Evolutionary conservation across 306 rosid genomes (phyloP).

Genomic region (Leucaena leucocephala): DNA sequence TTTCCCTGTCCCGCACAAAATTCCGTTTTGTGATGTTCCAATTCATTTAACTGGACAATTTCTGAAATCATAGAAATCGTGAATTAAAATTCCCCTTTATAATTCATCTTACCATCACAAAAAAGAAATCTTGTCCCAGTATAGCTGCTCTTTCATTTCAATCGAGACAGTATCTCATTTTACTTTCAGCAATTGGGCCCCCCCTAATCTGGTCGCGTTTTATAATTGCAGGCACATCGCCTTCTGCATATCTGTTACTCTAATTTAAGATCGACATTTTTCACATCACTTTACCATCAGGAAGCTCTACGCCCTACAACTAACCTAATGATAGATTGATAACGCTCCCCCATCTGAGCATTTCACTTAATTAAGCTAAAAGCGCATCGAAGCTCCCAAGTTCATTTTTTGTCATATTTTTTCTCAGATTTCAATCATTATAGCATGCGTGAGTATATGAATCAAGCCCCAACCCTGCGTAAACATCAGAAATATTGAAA

Average conservation of each 20-base stretch:
- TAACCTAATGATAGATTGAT: background rate
- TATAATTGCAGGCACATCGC: background rate
- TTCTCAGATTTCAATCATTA: background rate
- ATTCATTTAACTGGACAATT: background rate
- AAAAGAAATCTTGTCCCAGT: background rate
- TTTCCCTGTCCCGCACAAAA: background rate
- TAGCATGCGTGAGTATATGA: background rate
- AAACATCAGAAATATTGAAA: constrained; percentile 16
- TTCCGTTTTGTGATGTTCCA: background rate
- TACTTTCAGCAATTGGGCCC: background rate
- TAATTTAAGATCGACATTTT: background rate
- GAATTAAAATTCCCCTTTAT: background rate
- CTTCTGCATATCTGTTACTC: background rate
- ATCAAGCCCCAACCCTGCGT: background rate
- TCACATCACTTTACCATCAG: background rate
- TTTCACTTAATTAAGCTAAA: background rate
- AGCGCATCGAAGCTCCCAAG: too few relatives aligned
- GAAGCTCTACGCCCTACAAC: background rate
- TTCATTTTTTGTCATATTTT: too few relatives aligned
- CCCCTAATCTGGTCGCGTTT: background rate
- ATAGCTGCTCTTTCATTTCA: background rate
- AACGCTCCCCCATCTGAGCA: background rate
- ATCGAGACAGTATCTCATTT: background rate
- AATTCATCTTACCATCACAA: background rate
- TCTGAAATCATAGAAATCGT: background rate